Evolutionary conservation across 1,284 basidiomycete genomes (phyloP), one percentile per base, ranked within the genome.

Genomic region (Pholiota adiposa): DNA sequence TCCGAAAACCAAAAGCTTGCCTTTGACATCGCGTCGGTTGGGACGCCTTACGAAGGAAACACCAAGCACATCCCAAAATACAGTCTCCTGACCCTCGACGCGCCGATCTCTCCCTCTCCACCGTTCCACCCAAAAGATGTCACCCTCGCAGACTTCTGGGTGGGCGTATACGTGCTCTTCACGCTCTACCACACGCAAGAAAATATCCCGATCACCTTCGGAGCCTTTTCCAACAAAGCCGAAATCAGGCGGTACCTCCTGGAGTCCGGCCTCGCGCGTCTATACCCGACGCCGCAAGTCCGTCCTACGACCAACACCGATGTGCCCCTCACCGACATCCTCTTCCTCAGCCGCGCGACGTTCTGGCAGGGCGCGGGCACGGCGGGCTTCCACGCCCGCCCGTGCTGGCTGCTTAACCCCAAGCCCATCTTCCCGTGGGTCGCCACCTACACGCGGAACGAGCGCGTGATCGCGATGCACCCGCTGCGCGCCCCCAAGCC

Each of bases 351-450:
- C 14, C 73, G 81, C 40, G 72, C 74, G 1, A 69, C 79, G 2
- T 85, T 85, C 70, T 85, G 83, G 83, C 83, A 85, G 65, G 83
- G 78, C 7, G 83, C 81, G 1, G 83, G 83, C 11, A 79, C 75
- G 6, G 67, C 61, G 0, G 74, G 77, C 2, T 79, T 73, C 58
- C 76, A 78, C 59, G 25, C 65, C 2, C 71, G 72, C 25, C 72
- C 41, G n/a, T 21, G 77, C 29, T 84, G 82, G 82, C 64, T 84
- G 6, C 72, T 72, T 23, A 68, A 69, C 1, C 65, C 68, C 4
- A 54, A 58, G 7, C 60, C 72, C 0, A 64, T 70, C 7, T 80
- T 83, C 67, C 83, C 83, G 1, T 69, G 61, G 52, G 67, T 78
- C 2, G 72, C 72, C 18, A 73, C 77, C 0, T 84, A 83, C 72